Conservation (phyloP, 495 filamentous ascomycete genomes). For the Usnea hakonensis region DNA sequence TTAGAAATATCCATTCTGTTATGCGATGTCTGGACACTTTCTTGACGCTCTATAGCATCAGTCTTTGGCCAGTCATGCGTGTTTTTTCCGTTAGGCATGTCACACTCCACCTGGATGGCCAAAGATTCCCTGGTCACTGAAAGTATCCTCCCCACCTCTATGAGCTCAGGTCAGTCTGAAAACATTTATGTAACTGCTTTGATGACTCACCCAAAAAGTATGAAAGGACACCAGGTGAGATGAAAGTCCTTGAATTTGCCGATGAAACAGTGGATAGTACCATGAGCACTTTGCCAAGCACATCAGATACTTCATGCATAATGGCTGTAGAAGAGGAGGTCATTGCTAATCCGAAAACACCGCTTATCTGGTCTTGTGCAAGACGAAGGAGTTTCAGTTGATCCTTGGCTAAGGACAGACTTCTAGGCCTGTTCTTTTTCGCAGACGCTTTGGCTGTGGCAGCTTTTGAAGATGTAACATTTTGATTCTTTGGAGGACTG, state of each 20-base stretch:
- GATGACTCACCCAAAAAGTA: constrained; percentile 40
- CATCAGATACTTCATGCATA: constrained; percentile 46
- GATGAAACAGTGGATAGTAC: constrained; percentile 53
- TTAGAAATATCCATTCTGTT: constrained; percentile 35
- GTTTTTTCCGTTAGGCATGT: constrained; percentile 24
- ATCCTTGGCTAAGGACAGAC: not conserved
- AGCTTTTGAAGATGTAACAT: not conserved
- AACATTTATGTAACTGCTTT: not conserved
- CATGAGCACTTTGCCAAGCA: constrained; percentile 55
- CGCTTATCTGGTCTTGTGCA: constrained; percentile 52
- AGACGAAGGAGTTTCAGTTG: constrained; percentile 38
- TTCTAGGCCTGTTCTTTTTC: constrained; percentile 1
- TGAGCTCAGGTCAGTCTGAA: constrained; percentile 6
- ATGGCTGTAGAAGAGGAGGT: constrained; percentile 42
- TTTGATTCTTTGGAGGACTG: not conserved
- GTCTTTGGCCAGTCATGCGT: constrained; percentile 38
- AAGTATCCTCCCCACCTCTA: constrained; percentile 55
- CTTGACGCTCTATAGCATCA: constrained; percentile 6
- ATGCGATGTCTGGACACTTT: constrained; percentile 28
- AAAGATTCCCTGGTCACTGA: constrained; percentile 52
- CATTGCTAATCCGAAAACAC: constrained; percentile 47
- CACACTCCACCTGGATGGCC: constrained; percentile 41
- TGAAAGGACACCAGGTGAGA: constrained; percentile 51
- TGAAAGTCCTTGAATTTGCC: constrained; percentile 34
- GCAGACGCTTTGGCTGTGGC: not conserved